A percentile compares a stretch with the other conserved stretches of the same genome.
phyloP scores from a whole-genome alignment of 2,329 filamentous ascomycete genomes.

The Trichophaea hybrida region DNA sequence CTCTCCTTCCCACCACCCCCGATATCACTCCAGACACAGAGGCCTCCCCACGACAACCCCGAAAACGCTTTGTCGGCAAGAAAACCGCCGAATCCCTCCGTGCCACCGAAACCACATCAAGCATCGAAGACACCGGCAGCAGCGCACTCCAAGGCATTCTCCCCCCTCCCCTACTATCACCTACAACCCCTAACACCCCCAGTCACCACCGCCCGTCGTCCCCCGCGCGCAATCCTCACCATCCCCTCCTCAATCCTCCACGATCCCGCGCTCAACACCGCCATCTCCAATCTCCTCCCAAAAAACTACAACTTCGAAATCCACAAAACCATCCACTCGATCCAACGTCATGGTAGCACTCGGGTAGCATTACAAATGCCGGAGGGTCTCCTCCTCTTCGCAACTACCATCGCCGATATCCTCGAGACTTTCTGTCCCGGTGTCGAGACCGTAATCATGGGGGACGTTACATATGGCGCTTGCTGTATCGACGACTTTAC shows the following conservation, averaged over 20 bases:
- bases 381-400: slow-evolving; percentile 86
- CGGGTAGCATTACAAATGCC: slow-evolving; percentile 93
- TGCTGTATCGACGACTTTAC: slow-evolving; percentile 99
- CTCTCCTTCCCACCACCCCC: not conserved
- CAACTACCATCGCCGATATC: slow-evolving; percentile 95
- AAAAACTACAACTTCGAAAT: slow-evolving; percentile 98
- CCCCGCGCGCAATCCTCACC: slow-evolving; percentile 73
- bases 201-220: slow-evolving; percentile 49
- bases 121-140: slow-evolving; percentile 43
- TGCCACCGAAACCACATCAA: slow-evolving; percentile 31
- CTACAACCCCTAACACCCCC: slow-evolving; percentile 28
- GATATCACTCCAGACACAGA: slow-evolving; percentile 17
- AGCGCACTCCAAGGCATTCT: slow-evolving; percentile 53
- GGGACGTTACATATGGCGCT: slow-evolving; percentile 94
- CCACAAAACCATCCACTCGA: slow-evolving; percentile 91
- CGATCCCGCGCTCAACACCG: slow-evolving; percentile 70
- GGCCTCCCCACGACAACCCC: slow-evolving; percentile 40
- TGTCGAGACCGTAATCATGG: slow-evolving; percentile 92
- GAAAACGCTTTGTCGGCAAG: slow-evolving; percentile 81
- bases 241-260: slow-evolving; percentile 77
- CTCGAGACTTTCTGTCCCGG: slow-evolving; percentile 85
- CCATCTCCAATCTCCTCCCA: slow-evolving; percentile 66
- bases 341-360: slow-evolving; percentile 63
- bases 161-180: slow-evolving; percentile 25
- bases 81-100: slow-evolving; percentile 51